Percentiles rank a stretch among this genome's conserved stretches.
These are phyloP conservation scores for Prosopis cineraria DNA, from an alignment of 306 rosid genomes.

Conservation along the genomic window DNA sequence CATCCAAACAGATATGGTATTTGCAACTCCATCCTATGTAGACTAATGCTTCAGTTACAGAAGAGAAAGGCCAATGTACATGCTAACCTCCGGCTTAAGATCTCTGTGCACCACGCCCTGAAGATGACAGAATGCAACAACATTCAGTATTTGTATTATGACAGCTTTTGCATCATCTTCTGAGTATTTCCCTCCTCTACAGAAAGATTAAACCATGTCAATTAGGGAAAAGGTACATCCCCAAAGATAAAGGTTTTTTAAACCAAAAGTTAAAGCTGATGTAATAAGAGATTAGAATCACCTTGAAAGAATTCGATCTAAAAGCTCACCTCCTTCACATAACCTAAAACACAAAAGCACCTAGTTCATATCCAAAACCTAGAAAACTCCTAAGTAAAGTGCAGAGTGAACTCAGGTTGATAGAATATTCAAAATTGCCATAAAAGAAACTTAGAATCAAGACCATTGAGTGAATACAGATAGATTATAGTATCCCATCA, in stretches of 20 bases:
- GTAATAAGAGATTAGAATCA: conserved; percentile 31
- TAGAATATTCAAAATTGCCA: not conserved
- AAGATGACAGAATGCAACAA: conserved; percentile 74
- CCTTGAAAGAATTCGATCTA: conserved; percentile 79
- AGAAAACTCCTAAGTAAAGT: not conserved
- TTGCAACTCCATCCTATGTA: not conserved
- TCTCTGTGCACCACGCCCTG: conserved; percentile 85
- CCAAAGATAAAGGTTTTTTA: not conserved
- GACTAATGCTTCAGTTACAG: conserved; percentile 6
- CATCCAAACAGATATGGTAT: not conserved
- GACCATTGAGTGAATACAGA: too few relatives aligned
- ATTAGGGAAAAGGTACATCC: conserved; percentile 4
- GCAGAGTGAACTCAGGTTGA: not conserved
- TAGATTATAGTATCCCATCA: not conserved
- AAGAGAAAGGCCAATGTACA: conserved; percentile 8
- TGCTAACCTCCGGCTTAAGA: conserved; percentile 76
- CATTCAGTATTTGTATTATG: conserved; percentile 66
- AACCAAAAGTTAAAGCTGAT: not conserved
- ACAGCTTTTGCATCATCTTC: conserved; percentile 78
- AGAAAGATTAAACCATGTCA: conserved; percentile 14
- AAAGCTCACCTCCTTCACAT: conserved; percentile 83
- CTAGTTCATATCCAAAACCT: not conserved
- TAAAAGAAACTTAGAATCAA: not conserved
- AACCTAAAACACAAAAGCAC: conserved; percentile 52
- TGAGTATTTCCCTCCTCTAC: conserved; percentile 73